These are phyloP conservation scores for Balamuthia mandrillaris DNA, from an alignment of 208 protist species.

Conservation along the genomic window DNA sequence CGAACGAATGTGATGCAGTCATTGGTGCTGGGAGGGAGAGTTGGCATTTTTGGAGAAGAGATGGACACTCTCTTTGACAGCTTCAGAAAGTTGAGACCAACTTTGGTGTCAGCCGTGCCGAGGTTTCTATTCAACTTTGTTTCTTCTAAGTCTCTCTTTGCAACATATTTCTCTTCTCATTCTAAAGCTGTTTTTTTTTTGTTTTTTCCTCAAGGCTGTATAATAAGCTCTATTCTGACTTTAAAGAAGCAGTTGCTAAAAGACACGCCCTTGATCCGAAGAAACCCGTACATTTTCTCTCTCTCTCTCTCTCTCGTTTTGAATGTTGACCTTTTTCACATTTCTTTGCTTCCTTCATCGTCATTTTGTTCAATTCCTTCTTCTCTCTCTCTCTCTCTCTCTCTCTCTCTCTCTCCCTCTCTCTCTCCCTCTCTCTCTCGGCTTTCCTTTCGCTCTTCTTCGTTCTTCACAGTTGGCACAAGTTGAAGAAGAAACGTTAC, in stretches of 20 bases:
- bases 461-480: background rate
- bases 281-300: too few species aligned
- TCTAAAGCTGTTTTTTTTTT: background rate
- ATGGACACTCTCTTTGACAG: background rate
- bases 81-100: background rate
- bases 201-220: background rate
- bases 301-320: background rate
- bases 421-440: background rate
- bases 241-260: background rate
- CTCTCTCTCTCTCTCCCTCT: background rate
- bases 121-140: background rate
- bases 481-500: too few species aligned
- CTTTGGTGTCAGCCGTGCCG: background rate
- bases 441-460: background rate
- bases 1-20: background rate
- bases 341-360: background rate
- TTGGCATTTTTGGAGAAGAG: background rate
- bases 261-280: background rate
- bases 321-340: background rate
- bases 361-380: background rate
- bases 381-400: background rate
- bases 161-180: background rate
- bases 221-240: conserved; percentile 19
- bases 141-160: background rate
- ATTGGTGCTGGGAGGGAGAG: background rate